Conservation (phyloP, 371 early-diverging fungal species). For the Mucor piriformis region DNA sequence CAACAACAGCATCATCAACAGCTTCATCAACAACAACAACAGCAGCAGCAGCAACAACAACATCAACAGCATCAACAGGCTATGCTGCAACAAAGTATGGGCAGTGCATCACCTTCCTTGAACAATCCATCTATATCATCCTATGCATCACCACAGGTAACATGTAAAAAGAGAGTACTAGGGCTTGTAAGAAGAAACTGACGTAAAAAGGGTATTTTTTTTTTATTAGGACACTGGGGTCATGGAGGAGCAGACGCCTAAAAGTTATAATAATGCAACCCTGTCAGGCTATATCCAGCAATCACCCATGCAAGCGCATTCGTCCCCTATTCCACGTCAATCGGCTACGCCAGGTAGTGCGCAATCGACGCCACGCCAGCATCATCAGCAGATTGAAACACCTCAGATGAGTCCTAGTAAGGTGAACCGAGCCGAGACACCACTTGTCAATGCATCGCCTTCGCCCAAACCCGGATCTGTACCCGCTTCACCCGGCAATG, state of each 20-base stretch:
- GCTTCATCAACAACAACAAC: neutral
- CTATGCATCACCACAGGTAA: conserved; percentile 1
- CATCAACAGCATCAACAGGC: neutral
- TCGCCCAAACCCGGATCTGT: conserved; percentile 9
- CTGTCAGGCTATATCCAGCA: conserved; percentile 30
- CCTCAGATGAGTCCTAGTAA: conserved; percentile 21
- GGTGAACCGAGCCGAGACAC: neutral
- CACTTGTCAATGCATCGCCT: neutral
- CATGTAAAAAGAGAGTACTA: no score
- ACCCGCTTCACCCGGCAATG: neutral
- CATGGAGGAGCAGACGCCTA: conserved; percentile 16
- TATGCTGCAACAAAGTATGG: neutral
- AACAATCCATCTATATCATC: neutral
- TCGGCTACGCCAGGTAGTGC: conserved; percentile 40
- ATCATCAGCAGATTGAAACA: conserved; percentile 33
- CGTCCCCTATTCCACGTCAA: conserved; percentile 35
- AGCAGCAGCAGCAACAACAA: neutral
- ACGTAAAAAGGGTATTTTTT: neutral
- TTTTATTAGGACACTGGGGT: neutral
- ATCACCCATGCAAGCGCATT: conserved; percentile 32
- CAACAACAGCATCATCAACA: neutral
- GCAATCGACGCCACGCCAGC: conserved; percentile 43
- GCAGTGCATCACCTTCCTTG: neutral
- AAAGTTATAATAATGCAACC: conserved; percentile 1
- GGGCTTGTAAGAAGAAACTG: neutral